These are phyloP conservation scores for Phytophthora uliginosa DNA, from an alignment of 352 stramenopile species.

Conservation along the genomic window DNA sequence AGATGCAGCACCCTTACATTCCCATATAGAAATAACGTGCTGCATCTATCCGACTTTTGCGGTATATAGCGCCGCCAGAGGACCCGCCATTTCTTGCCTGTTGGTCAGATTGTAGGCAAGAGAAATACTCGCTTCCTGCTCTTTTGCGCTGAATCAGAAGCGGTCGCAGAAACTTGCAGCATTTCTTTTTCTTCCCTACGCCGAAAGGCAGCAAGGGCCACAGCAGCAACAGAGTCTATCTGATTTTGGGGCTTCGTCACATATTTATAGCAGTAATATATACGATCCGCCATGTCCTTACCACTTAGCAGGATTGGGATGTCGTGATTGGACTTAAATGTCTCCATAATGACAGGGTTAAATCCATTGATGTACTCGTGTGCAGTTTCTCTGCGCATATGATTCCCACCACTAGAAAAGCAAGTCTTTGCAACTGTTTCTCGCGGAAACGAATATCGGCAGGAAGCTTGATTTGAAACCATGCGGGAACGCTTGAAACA, in stretches of 20 bases:
- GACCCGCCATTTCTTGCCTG: slow-evolving; percentile 6
- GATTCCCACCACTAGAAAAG: too few relatives aligned
- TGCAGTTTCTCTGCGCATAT: too few relatives aligned
- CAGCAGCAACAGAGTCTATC: not conserved
- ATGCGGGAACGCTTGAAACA: too few relatives aligned
- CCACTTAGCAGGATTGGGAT: slow-evolving; percentile 2
- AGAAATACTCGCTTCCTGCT: not conserved
- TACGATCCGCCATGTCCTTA: not conserved
- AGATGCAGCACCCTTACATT: too few relatives aligned
- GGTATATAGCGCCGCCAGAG: slow-evolving; percentile 7
- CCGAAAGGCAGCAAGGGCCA: not conserved
- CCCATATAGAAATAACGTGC: too few relatives aligned
- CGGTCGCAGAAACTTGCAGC: not conserved
- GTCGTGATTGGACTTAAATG: slow-evolving; percentile 12
- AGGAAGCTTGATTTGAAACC: too few relatives aligned
- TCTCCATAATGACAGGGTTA: slow-evolving; percentile 15
- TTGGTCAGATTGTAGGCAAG: not conserved
- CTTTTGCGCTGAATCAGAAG: not conserved
- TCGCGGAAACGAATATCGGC: too few relatives aligned
- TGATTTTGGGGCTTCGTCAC: slow-evolving; percentile 12
- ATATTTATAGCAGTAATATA: slow-evolving; percentile 11
- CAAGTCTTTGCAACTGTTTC: too few relatives aligned
- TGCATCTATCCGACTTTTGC: too few relatives aligned
- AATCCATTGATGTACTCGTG: slow-evolving; percentile 18
- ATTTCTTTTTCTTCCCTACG: not conserved